Percentiles rank a stretch among this genome's conserved stretches.
Conservation (phyloP, 305 asterid species). For the Fraxinus baroniana region DNA sequence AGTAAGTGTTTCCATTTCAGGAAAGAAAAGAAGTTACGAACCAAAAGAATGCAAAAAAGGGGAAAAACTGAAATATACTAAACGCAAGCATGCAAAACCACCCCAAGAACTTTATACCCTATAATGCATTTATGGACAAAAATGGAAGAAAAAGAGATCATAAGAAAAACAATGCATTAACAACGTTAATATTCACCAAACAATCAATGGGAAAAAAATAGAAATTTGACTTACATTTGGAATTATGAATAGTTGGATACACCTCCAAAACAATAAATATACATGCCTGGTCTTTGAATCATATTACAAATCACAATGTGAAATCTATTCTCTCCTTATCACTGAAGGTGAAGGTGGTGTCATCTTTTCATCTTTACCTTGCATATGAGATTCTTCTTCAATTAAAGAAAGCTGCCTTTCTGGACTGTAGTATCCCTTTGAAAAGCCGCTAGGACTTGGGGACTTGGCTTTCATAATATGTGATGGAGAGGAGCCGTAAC, state of each 20-base stretch:
- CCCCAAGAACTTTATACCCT: background rate
- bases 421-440: constrained; percentile 25
- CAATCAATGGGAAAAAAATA: background rate
- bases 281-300: background rate
- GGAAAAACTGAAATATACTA: too few relatives aligned
- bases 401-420: constrained; percentile 24
- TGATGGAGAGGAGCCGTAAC: constrained; percentile 31
- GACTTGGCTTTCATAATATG: constrained; percentile 23
- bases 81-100: background rate
- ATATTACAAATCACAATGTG: constrained; percentile 3
- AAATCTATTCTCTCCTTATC: constrained; percentile 32
- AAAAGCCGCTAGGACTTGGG: constrained; percentile 37
- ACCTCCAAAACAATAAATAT: background rate
- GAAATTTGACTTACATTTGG: background rate
- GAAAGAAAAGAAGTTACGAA: too few relatives aligned
- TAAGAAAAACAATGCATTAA: background rate
- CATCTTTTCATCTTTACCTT: constrained; percentile 27
- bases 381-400: constrained; percentile 25
- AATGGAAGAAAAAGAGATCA: background rate
- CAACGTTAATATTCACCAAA: background rate
- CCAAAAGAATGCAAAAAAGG: too few relatives aligned
- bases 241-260: background rate
- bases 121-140: background rate
- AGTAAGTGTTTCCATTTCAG: too few relatives aligned
- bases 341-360: constrained; percentile 38